A percentile compares a stretch with the other conserved stretches of the same genome.
phyloP scores from a whole-genome alignment of 2,329 filamentous ascomycete species.

The Lecanoromycetidae sp. region DNA sequence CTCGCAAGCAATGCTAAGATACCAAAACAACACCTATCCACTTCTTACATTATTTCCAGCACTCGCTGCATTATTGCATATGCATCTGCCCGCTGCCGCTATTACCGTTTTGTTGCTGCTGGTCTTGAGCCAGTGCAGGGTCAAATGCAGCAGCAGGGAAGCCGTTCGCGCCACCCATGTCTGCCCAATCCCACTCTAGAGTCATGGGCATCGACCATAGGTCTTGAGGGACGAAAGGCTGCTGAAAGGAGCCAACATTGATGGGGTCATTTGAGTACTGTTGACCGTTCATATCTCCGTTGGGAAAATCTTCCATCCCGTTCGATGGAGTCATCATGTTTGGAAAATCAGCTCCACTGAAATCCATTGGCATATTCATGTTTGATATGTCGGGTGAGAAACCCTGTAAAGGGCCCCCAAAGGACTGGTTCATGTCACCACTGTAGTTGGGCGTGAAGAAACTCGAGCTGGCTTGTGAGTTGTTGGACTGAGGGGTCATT shows the following conservation, averaged over 20 bases:
- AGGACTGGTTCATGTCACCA: conserved; percentile 10
- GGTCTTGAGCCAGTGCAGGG: not conserved
- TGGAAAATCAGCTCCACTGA: conserved; percentile 3
- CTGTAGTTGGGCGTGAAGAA: conserved; percentile 11
- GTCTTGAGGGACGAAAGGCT: conserved; percentile 84
- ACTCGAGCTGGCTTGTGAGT: conserved; percentile 4
- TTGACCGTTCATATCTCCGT: conserved; percentile 12
- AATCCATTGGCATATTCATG: conserved; percentile 11
- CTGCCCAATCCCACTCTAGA: conserved; percentile 74
- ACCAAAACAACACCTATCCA: not conserved
- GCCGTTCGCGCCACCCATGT: conserved; percentile 26
- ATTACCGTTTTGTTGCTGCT: not conserved
- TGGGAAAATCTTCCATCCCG: conserved; percentile 18
- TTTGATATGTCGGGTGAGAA: conserved; percentile 15
- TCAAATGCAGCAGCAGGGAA: conserved; percentile 4
- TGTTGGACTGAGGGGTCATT: conserved; percentile 10
- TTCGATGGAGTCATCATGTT: conserved; percentile 8
- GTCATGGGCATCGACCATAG: conserved; percentile 94
- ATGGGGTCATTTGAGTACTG: conserved; percentile 20
- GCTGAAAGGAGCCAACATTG: conserved; percentile 49
- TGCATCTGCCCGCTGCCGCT: not conserved
- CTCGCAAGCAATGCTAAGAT: not conserved
- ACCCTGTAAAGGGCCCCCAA: conserved; percentile 13
- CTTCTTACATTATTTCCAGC: not conserved
- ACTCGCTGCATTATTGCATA: no score